Evolutionary conservation across 495 filamentous ascomycete species (phyloP).

Genomic region (Aspergillus taichungensis): DNA sequence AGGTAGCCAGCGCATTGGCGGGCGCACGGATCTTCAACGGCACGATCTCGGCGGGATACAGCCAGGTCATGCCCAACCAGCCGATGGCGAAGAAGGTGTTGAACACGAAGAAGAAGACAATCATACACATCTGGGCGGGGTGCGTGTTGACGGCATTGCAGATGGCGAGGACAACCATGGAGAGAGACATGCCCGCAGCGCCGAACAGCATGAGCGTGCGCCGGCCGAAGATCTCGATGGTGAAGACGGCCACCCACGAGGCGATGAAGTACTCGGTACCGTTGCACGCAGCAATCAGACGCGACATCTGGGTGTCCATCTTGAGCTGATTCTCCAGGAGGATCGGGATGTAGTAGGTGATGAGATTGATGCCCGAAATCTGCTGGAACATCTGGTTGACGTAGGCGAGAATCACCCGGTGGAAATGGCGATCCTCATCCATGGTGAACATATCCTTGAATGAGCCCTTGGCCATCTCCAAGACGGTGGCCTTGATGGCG

Average conservation of each 20-base stretch:
- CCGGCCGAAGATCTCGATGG: conserved; percentile 60
- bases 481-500: conserved; percentile 66
- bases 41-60: conserved; percentile 66
- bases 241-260: conserved; percentile 62
- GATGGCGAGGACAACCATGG: conserved; percentile 60
- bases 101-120: conserved; percentile 63
- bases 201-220: conserved; percentile 66
- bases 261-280: conserved; percentile 70
- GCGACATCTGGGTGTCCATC: conserved; percentile 47
- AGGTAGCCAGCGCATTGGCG: conserved; percentile 63
- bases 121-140: conserved; percentile 39
- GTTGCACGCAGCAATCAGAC: conserved; percentile 62
- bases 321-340: conserved; percentile 51
- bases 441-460: conserved; percentile 66
- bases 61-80: conserved; percentile 70
- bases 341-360: conserved; percentile 64
- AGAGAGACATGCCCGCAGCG: conserved; percentile 56
- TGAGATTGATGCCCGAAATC: conserved; percentile 66
- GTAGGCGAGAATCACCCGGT: conserved; percentile 61
- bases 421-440: conserved; percentile 64
- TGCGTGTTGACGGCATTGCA: conserved; percentile 21
- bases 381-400: conserved; percentile 77
- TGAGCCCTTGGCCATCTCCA: conserved; percentile 58
- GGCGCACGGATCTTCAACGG: conserved; percentile 65
- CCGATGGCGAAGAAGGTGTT: conserved; percentile 71